Conservation (phyloP, 2,329 filamentous ascomycete genomes). For the Fusarium succisae region DNA sequence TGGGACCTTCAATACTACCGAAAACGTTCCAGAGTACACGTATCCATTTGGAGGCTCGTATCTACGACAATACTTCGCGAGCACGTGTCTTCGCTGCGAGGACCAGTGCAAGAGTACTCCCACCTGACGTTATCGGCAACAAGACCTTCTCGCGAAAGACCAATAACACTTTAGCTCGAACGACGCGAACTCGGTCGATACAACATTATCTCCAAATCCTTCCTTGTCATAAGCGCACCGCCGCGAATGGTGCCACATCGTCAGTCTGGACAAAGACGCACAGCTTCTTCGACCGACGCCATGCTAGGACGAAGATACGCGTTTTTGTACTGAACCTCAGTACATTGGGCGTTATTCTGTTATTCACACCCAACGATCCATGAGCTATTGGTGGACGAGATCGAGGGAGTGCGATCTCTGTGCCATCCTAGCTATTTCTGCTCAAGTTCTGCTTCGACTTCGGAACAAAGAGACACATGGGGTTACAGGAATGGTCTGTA, state of each 20-base stretch:
- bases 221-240: not conserved
- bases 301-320: not conserved
- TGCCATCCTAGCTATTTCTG: not conserved
- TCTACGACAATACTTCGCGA: not conserved
- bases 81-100: accelerated
- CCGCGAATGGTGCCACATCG: not conserved
- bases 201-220: no score
- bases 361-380: not conserved
- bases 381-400: accelerated
- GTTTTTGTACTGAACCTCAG: not conserved
- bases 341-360: accelerated
- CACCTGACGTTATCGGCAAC: not conserved
- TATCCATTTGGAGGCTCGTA: not conserved
- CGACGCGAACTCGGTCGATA: not conserved
- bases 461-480: not conserved
- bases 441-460: not conserved
- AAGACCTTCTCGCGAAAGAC: not conserved
- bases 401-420: not conserved
- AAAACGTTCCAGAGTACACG: no score
- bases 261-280: not conserved
- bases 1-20: not conserved
- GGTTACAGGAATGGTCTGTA: not conserved
- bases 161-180: not conserved
- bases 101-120: not conserved
- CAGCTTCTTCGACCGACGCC: not conserved